Base-by-base conservation (phyloP, 2,329 filamentous ascomycete genomes). In the Ophiostoma quercus region DNA sequence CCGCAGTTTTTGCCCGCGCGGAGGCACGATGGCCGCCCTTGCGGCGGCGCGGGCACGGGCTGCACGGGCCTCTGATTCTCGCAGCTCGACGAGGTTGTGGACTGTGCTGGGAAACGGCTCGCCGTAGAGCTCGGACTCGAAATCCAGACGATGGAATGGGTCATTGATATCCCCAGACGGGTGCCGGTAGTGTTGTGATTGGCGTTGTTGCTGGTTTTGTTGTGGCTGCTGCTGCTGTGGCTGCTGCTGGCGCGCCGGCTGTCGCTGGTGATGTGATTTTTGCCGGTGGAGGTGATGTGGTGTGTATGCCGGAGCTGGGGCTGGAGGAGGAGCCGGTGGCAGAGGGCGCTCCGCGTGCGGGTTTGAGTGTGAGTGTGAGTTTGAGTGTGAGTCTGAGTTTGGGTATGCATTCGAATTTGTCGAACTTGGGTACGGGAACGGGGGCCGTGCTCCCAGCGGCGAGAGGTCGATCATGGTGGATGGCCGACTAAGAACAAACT, bases 391-490 rank as follows among this genome's bases (percentile, higher is more conserved):
- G 3, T 12, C 7, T 47, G 43, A 47, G 4, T n/a, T n/a, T 2
- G 63, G 63, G 12, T 34, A 34, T 34, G 34, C 34, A 5, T 34
- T 34, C 34, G 34, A 8, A 34, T 34, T 34, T 34, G 63, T 41
- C 9, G 37, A 6, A 25, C 19, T 41, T 8, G 39, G 34, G n/a
- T 7, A n/a, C 12, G 62, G 47, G 9, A 41, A 25, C 8, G 43
- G 25, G 3, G 68, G 67, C 67, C 63, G 60, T 9, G 66, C 71
- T 11, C 68, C 68, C 54, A 71, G 71, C 2, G 71, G 68, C n/a
- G 71, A 63, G 14, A 71, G 37, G 29, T 71, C 71, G 25, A 71
- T 71, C 71, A 71, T 71, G 9, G 19, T 66, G 43, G 11, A 22
- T 54, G 14, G 32, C 14, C 32, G 19, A 19, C 60, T 34, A 19